Evolutionary conservation across 306 rosid species (phyloP).

Genomic region (Begonia peltatifolia): DNA sequence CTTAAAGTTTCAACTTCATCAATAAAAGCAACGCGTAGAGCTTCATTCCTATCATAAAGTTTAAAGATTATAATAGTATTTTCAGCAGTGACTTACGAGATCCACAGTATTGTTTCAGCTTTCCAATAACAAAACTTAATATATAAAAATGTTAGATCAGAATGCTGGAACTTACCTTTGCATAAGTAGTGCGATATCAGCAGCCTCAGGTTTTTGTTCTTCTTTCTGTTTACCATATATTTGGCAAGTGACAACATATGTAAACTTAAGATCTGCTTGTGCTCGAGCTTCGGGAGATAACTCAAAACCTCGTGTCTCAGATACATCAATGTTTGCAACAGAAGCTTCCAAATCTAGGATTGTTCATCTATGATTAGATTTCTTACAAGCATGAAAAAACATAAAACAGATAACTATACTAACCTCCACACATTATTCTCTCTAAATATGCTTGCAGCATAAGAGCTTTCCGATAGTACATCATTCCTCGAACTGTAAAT

Average conservation of each 20-base stretch:
- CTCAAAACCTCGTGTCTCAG: conserved; percentile 57
- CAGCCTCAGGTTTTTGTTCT: conserved; percentile 87
- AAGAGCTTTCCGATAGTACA: conserved; percentile 93
- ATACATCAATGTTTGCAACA: conserved; percentile 31
- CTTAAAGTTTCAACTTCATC: conserved; percentile 64
- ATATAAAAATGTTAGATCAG: too few relatives aligned
- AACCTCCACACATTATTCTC: conserved; percentile 50
- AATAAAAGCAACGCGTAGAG: conserved; percentile 89
- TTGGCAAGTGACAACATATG: conserved; percentile 83
- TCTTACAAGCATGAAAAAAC: conserved; percentile 2
- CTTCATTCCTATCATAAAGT: conserved; percentile 58
- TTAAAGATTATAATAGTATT: conserved; percentile 3
- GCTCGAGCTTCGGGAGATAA: conserved; percentile 84
- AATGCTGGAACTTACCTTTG: conserved; percentile 34
- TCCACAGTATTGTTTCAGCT: too few relatives aligned
- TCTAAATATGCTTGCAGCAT: conserved; percentile 94
- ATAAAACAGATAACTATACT: conserved; percentile 11
- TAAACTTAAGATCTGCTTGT: conserved; percentile 86
- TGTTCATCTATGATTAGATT: conserved; percentile 4
- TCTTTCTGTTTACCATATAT: conserved; percentile 91
- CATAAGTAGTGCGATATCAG: conserved; percentile 88
- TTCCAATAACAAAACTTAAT: too few relatives aligned
- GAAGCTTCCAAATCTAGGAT: conserved; percentile 67
- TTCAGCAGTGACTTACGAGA: too few relatives aligned
- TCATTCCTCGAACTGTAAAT: conserved; percentile 88